Evolutionary conservation across 1,284 basidiomycete genomes (phyloP), one percentile per base, ranked within the genome.

Genomic region (Papiliotrema nemorosa): DNA sequence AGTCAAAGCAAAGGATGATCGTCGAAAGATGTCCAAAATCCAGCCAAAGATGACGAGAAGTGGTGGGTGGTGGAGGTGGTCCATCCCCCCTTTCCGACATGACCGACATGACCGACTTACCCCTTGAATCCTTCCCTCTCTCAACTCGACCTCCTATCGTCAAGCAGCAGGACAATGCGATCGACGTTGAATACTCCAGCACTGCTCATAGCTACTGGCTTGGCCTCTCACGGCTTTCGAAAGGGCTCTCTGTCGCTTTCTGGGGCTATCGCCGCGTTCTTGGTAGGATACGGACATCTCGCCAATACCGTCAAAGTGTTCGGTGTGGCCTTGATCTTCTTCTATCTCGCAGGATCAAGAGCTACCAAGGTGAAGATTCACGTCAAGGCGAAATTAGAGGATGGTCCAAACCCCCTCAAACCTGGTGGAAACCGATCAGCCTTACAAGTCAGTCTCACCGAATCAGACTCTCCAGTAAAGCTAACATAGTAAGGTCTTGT

Each of bases 261-360:
- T 1, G 74, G 74, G 2, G 87, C 88, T 0, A 57, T 81, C 1
- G 82, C 86, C 0, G 91, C 90, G 0, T 85, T 87, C 62, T 47
- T 83, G 4, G 82, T 90, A 7, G 91, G 90, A 7, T 75, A 76
- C 49, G 62, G 63, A n/a, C 67, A 71, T 53, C 58, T 76, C 34
- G 73, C 69, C 5, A 70, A 69, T 51, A 70, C 73, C 4, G 35
- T 72, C 44, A 72, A 69, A 41, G 53, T 70, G 0, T 88, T 92
- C 65, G 89, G 87, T 10, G 74, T 83, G 5, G 79, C 84, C 0
- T 78, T 94, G 60, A 82, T 93, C 50, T 81, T 82, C 0, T 90
- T 96, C 74, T 93, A 94, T 71, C 77, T 92, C 18, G 63, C 84
- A 1, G 91, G 86, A 0, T 89, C 87, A 45, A 79, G 82, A 44